Evolutionary conservation across 257 asterid species (phyloP), one percentile per base, ranked within the genome.

Genomic region (Datura wrightii): DNA sequence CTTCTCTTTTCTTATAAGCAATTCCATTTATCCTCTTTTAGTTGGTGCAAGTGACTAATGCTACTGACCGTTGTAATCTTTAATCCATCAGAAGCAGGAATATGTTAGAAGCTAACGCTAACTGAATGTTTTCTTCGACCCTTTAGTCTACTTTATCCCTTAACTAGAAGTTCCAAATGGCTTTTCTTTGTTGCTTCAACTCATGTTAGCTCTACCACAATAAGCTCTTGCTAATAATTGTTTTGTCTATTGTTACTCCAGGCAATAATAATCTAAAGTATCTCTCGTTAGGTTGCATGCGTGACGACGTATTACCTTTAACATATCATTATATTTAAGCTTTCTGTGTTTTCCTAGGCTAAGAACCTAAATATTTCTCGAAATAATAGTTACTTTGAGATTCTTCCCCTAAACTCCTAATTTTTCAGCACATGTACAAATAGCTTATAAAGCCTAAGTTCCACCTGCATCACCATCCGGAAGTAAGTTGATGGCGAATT

Each of bases 401-500:
- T 14, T 67, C 5, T 62, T 62, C 41, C 24, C 16, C 18, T n/a
- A 10, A 42, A 10, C 15, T 19, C 69, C 8, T 62, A 62, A 62
- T 19, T 2, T 44, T 42, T 71, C 55, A 71, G 53, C 39, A 71
- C 39, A 42, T 9, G 34, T 44, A 41, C 79, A 71, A 8, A 71
- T n/a, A 71, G 39, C 15, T 69, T 69, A 41, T 69, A 41, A 69
- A 39, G 53, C 79, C 34, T 44, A 71, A 5, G 56, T 5, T n/a
- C 79, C 37, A 18, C 55, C 54, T 18, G 55, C 55, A 71, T 69
- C 53, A 69, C 79, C 8, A 1, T 69, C 36, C 55, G 3, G 56
- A 71, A 71, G 79, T 71, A 42, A n/a, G 55, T 41, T n/a, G 18
- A 71, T n/a, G 16, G 53, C 79, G 10, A 71, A 18, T 44, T n/a